phyloP scores from a whole-genome alignment of 169 alveolate species.

The Condylostoma magnum region DNA sequence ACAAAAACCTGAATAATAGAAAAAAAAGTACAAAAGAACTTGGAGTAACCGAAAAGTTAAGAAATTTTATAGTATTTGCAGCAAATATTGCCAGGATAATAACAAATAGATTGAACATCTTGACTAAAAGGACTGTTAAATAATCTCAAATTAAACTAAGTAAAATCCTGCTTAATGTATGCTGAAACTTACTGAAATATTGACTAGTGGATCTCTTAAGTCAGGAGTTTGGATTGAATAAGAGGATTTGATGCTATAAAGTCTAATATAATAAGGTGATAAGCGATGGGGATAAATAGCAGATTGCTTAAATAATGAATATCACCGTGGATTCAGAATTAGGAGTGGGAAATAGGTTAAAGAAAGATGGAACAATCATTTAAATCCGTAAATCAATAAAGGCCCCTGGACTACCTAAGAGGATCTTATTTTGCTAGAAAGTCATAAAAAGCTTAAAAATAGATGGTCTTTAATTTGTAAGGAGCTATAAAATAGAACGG shows the following conservation, averaged over 20 bases:
- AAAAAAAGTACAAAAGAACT: conserved; percentile 20
- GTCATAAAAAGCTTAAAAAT: conserved; percentile 54
- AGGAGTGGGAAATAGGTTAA: conserved; percentile 69
- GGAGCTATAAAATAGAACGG: conserved; percentile 67
- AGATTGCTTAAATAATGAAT: conserved; percentile 43
- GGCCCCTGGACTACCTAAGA: conserved; percentile 60
- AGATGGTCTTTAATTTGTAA: conserved; percentile 74
- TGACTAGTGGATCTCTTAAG: conserved; percentile 1
- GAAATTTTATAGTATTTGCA: neutral
- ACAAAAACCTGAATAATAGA: no score
- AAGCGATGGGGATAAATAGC: conserved; percentile 75
- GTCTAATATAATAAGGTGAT: conserved; percentile 52
- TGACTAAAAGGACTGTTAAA: neutral
- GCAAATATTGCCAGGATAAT: neutral
- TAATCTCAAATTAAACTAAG: neutral
- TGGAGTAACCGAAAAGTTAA: conserved; percentile 8
- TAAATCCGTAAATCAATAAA: conserved; percentile 58
- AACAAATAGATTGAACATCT: conserved; percentile 1
- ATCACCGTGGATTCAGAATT: conserved; percentile 26
- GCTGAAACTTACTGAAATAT: conserved; percentile 8
- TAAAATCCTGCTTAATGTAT: neutral
- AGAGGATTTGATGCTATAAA: conserved; percentile 53
- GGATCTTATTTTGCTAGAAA: conserved; percentile 51
- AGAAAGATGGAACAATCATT: conserved; percentile 75
- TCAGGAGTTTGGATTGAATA: conserved; percentile 39